Conservation (phyloP, 176 grass and related monocot species). For the Neostapfia colusana region DNA sequence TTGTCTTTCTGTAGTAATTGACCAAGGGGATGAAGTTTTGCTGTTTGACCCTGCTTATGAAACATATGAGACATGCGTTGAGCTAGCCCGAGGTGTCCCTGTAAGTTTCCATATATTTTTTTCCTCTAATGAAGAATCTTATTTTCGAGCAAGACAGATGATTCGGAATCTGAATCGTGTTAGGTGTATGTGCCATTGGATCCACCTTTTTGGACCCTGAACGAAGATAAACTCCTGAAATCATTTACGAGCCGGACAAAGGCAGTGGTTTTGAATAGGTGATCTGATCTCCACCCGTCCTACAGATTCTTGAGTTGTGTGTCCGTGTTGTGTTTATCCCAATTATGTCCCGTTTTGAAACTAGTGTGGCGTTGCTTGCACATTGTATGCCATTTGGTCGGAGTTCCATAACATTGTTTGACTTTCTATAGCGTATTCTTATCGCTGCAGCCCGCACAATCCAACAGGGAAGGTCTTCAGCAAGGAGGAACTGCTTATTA, state of each 20-base stretch:
- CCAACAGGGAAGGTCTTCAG: conserved; percentile 91
- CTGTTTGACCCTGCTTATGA: conserved; percentile 86
- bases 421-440: too few species aligned
- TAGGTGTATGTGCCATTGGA: conserved; percentile 86
- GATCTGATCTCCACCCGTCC: neutral
- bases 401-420: neutral
- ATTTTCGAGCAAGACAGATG: neutral
- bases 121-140: neutral
- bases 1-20: conserved; percentile 47
- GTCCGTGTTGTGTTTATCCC: neutral
- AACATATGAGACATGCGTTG: conserved; percentile 77
- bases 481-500: conserved; percentile 60
- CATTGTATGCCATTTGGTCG: neutral
- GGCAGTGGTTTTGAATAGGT: conserved; percentile 93
- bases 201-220: conserved; percentile 73
- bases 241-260: conserved; percentile 81
- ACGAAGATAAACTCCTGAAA: conserved; percentile 59
- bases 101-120: conserved; percentile 39
- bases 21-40: conserved; percentile 81
- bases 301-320: neutral
- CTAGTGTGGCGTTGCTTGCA: neutral
- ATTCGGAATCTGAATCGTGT: neutral
- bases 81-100: conserved; percentile 70
- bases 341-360: neutral
- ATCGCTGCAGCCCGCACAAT: conserved; percentile 78